Percentiles rank a stretch among this genome's conserved stretches.
Conservation (phyloP, 352 stramenopile genomes). For the Phytophthora aleatoria region DNA sequence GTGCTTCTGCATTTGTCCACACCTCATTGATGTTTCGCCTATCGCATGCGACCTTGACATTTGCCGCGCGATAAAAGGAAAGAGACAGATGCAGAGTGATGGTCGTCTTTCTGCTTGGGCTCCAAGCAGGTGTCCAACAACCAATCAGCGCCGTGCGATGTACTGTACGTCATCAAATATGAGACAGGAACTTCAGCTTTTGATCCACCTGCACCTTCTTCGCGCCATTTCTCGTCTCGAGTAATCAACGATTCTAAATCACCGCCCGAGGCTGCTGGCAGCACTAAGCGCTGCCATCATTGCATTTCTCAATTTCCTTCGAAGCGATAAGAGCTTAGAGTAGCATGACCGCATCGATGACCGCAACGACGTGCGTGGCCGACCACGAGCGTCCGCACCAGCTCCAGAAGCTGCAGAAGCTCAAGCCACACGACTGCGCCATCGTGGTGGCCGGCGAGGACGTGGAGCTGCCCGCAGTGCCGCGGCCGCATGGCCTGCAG, state of each 20-base stretch:
- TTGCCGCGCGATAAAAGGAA: constrained; percentile 1
- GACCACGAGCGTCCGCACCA: constrained; percentile 24
- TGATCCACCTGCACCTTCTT: neutral
- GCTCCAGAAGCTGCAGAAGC: constrained; percentile 36
- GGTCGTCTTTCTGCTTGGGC: constrained; percentile 9
- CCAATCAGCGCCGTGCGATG: constrained; percentile 13
- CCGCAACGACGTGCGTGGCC: constrained; percentile 8
- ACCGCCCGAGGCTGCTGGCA: too few species aligned
- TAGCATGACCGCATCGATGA: constrained; percentile 16
- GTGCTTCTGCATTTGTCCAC: constrained; percentile 18
- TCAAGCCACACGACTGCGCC: constrained; percentile 38
- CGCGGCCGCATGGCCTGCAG: constrained; percentile 24
- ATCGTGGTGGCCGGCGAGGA: constrained; percentile 28
- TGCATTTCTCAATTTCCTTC: constrained; percentile 22
- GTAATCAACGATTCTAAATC: too few species aligned
- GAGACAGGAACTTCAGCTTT: constrained; percentile 19
- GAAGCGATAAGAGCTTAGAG: neutral
- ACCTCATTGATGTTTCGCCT: constrained; percentile 19
- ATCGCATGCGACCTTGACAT: neutral
- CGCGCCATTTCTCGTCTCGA: neutral
- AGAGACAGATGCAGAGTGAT: constrained; percentile 8
- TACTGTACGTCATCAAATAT: constrained; percentile 10
- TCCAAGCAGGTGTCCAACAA: neutral
- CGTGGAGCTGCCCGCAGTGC: constrained; percentile 21
- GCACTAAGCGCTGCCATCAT: neutral